phyloP scores from a whole-genome alignment of 2,329 filamentous ascomycete genomes.

The Neofusicoccum laricinum region DNA sequence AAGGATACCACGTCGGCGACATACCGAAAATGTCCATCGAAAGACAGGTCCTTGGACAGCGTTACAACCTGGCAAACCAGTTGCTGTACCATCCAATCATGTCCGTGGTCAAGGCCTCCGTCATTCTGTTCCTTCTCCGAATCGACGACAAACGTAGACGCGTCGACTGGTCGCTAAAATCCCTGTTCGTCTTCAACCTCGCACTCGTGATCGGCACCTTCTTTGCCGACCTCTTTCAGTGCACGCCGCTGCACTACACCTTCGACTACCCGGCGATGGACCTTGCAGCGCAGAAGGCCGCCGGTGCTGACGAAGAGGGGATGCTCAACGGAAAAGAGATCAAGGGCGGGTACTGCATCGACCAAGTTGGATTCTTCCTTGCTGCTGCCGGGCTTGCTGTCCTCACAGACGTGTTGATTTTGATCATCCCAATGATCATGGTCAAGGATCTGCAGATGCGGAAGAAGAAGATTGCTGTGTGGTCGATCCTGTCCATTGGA shows the following conservation, averaged over 20 bases:
- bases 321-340: conserved; percentile 27
- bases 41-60: conserved; percentile 26
- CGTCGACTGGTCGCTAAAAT: conserved; percentile 30
- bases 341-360: conserved; percentile 32
- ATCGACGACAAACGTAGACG: conserved; percentile 31
- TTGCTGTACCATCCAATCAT: conserved; percentile 39
- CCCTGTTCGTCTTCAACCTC: conserved; percentile 35
- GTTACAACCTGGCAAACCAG: conserved; percentile 37
- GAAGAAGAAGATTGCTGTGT: conserved; percentile 32
- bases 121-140: conserved; percentile 38
- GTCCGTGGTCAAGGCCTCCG: conserved; percentile 35
- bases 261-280: conserved; percentile 29
- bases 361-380: conserved; percentile 33
- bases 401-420: conserved; percentile 39
- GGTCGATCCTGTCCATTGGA: conserved; percentile 33
- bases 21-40: conserved; percentile 29
- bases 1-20: conserved; percentile 32
- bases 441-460: conserved; percentile 45
- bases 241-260: conserved; percentile 30
- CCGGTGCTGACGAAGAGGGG: conserved; percentile 23
- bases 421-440: conserved; percentile 41
- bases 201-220: conserved; percentile 32
- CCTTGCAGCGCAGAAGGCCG: background rate
- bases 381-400: conserved; percentile 33
- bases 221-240: conserved; percentile 36